A percentile compares a stretch with the other conserved stretches of the same genome.
These are phyloP conservation scores for Termitomyces sp. DNA, from an alignment of 768 basidiomycete genomes.

Conservation along the genomic window DNA sequence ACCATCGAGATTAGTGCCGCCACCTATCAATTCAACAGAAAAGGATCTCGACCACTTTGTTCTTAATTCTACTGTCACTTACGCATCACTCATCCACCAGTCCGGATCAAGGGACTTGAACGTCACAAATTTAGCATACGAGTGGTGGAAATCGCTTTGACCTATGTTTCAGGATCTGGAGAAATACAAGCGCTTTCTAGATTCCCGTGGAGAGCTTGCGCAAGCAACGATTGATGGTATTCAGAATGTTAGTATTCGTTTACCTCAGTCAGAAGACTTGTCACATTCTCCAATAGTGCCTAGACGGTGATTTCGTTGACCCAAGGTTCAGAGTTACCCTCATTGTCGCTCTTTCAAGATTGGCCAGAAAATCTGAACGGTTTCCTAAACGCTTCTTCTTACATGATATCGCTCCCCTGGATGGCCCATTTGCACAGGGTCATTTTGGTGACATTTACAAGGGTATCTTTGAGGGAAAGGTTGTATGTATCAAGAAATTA, in stretches of 20 bases:
- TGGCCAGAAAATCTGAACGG: not conserved
- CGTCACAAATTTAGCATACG: not conserved
- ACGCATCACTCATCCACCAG: not conserved
- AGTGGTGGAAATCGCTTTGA: not conserved
- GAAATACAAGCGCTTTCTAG: not conserved
- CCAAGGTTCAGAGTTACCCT: not conserved
- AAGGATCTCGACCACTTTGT: not conserved
- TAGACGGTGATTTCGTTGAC: not conserved
- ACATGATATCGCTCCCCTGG: not conserved
- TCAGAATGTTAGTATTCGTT: not conserved
- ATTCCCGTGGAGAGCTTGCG: not conserved
- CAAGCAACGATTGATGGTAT: not conserved
- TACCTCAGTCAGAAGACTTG: not conserved
- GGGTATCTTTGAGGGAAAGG: not conserved
- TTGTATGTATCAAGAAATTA: not conserved
- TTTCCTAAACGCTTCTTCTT: conserved; percentile 1
- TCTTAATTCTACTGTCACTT: not conserved
- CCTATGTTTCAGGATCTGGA: not conserved
- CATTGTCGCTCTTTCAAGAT: conserved; percentile 1
- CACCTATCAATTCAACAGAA: not conserved
- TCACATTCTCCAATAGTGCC: not conserved
- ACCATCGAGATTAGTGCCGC: not conserved
- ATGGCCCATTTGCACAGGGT: not conserved
- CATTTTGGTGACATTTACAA: conserved; percentile 1
- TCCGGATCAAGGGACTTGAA: not conserved